These are phyloP conservation scores for Piper longum DNA, from an alignment of 164 flowering plant species.

Conservation along the genomic window DNA sequence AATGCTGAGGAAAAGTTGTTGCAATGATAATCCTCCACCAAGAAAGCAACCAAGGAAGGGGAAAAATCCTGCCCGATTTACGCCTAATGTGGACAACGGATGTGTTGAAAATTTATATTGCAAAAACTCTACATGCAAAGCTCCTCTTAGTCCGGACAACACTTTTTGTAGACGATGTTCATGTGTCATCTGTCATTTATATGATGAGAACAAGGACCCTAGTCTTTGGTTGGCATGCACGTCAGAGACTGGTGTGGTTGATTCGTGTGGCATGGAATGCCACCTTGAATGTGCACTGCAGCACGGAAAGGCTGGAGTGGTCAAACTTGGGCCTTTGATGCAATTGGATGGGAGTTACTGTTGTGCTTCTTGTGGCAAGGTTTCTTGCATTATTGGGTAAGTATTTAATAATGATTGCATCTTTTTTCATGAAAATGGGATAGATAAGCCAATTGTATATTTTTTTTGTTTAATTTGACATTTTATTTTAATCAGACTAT, in stretches of 20 bases:
- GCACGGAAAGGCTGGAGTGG: constrained; percentile 76
- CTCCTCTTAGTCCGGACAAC: constrained; percentile 53
- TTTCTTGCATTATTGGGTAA: constrained; percentile 85
- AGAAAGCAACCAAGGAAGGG: constrained; percentile 68
- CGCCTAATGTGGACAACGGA: constrained; percentile 31
- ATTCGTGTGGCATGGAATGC: constrained; percentile 85
- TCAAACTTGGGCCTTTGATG: constrained; percentile 82
- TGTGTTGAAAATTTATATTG: constrained; percentile 55
- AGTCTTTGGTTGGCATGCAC: constrained; percentile 96
- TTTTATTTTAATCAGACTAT: constrained; percentile 31
- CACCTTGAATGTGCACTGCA: constrained; percentile 95
- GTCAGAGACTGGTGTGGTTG: constrained; percentile 46
- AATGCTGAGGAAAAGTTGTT: constrained; percentile 27
- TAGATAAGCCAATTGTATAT: not conserved
- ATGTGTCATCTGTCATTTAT: constrained; percentile 90
- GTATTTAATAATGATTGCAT: not conserved
- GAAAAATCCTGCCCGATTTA: constrained; percentile 51
- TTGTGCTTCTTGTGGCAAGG: constrained; percentile 96
- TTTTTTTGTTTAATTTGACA: not conserved
- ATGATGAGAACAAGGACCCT: constrained; percentile 98
- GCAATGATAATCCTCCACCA: constrained; percentile 22
- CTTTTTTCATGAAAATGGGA: not conserved
- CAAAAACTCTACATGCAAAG: constrained; percentile 90
- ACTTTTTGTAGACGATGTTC: constrained; percentile 96
- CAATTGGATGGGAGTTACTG: constrained; percentile 96